These are phyloP conservation scores for Tolypocladium ophioglossoides DNA, from an alignment of 2,329 filamentous ascomycete species.

Conservation along the genomic window DNA sequence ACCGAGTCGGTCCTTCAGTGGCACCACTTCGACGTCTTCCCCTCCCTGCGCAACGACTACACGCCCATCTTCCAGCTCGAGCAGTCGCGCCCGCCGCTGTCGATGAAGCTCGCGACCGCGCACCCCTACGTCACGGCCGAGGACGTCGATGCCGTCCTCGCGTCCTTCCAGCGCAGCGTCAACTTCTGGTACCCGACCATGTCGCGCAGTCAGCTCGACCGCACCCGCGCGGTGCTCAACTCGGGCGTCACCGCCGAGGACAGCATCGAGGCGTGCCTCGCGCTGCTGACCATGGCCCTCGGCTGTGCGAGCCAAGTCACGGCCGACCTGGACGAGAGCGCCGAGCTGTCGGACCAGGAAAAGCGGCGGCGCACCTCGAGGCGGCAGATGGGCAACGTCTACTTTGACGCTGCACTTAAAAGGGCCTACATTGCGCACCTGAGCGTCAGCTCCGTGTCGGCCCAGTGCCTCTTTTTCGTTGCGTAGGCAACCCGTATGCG, in stretches of 20 bases:
- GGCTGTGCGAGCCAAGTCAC: constrained; percentile 33
- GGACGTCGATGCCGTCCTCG: constrained; percentile 30
- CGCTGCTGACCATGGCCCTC: constrained; percentile 34
- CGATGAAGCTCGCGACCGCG: constrained; percentile 21
- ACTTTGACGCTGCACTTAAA: constrained; percentile 35
- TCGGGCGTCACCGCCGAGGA: constrained; percentile 25
- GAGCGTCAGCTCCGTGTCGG: constrained; percentile 32
- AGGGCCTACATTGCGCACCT: constrained; percentile 34
- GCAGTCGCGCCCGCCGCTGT: constrained; percentile 26
- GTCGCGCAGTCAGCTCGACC: constrained; percentile 26
- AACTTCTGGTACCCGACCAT: constrained; percentile 45
- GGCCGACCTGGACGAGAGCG: constrained; percentile 11
- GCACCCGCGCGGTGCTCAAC: constrained; percentile 19
- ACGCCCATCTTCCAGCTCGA: constrained; percentile 37
- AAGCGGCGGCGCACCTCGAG: constrained; percentile 18
- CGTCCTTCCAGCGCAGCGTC: constrained; percentile 32
- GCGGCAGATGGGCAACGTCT: constrained; percentile 27
- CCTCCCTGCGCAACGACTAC: constrained; percentile 29
- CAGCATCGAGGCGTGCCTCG: constrained; percentile 27
- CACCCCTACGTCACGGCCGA: constrained; percentile 30
- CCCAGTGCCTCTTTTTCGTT: constrained; percentile 39
- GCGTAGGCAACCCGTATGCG: constrained; percentile 34
- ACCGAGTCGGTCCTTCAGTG: constrained; percentile 41
- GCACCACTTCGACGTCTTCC: constrained; percentile 36
- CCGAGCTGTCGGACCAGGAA: constrained; percentile 13